Percentiles rank a stretch among this genome's conserved stretches.
Conservation (phyloP, 2,329 filamentous ascomycete genomes). For the Ophiostoma sp. region DNA sequence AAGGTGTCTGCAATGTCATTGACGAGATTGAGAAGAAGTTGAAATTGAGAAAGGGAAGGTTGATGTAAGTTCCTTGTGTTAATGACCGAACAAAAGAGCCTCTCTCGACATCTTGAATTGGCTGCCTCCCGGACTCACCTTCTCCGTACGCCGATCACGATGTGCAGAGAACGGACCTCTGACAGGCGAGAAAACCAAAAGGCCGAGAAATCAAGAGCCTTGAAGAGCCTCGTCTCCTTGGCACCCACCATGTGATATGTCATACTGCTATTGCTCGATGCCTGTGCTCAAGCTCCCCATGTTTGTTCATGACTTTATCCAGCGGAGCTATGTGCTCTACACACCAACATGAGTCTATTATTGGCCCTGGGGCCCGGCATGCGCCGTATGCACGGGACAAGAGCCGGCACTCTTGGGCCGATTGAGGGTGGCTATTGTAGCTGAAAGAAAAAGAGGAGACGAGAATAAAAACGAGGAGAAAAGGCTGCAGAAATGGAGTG, state of each 20-base stretch:
- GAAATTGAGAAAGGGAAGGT: too few species aligned
- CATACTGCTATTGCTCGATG: neutral
- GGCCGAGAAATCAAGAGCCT: neutral
- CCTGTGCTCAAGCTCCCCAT: neutral
- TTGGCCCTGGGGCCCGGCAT: neutral
- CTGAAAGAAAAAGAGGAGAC: constrained; percentile 8
- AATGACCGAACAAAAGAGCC: neutral
- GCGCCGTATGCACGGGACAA: neutral
- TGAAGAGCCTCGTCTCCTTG: neutral
- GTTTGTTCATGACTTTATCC: neutral
- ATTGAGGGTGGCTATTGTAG: constrained; percentile 19
- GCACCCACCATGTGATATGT: neutral
- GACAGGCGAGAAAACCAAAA: neutral
- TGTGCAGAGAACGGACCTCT: neutral
- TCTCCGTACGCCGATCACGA: neutral
- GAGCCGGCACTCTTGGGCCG: neutral
- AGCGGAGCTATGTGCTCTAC: neutral
- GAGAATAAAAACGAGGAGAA: neutral
- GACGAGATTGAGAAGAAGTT: neutral
- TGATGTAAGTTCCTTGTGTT: neutral
- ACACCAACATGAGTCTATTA: neutral
- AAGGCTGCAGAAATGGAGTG: neutral
- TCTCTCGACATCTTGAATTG: neutral
- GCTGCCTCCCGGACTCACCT: constrained; percentile 9
- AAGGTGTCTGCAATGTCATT: neutral